Evolutionary conservation across 163 green algal genomes (phyloP).

Genomic region (Trebouxiophyceae sp.): DNA sequence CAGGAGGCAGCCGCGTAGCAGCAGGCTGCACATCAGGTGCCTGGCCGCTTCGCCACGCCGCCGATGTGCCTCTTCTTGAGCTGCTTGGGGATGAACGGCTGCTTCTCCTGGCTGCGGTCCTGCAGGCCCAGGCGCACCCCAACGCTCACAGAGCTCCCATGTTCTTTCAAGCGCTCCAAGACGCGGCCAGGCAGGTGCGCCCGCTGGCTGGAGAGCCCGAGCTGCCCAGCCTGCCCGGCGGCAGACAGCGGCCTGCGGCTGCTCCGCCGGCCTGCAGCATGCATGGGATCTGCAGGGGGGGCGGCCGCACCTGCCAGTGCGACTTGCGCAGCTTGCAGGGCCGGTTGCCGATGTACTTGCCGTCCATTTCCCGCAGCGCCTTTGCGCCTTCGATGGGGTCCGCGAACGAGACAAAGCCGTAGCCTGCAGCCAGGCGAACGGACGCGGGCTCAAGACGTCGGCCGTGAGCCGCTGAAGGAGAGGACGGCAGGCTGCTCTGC

Average conservation of each 20-base stretch:
- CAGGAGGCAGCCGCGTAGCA: too few relatives aligned
- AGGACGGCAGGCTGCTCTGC: too few relatives aligned
- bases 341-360: conserved; percentile 91
- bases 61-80: background rate
- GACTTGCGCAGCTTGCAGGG: conserved; percentile 84
- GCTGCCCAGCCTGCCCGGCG: background rate
- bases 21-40: too few relatives aligned
- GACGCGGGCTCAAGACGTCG: too few relatives aligned
- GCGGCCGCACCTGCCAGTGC: conserved; percentile 46
- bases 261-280: too few relatives aligned
- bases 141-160: background rate
- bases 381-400: conserved; percentile 72
- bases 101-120: background rate
- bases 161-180: too few relatives aligned
- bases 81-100: background rate
- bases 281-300: background rate
- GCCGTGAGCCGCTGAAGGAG: too few relatives aligned
- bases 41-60: too few relatives aligned
- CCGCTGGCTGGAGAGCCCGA: background rate
- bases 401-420: conserved; percentile 86
- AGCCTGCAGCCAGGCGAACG: conserved; percentile 61
- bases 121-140: too few relatives aligned
- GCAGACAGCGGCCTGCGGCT: too few relatives aligned
- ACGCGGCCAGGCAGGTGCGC: too few relatives aligned
- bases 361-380: conserved; percentile 85